Percentiles rank a stretch among this genome's conserved stretches.
Evolutionary conservation across 2,329 filamentous ascomycete species (phyloP).

Genomic region (Sclerotinia borealis): DNA sequence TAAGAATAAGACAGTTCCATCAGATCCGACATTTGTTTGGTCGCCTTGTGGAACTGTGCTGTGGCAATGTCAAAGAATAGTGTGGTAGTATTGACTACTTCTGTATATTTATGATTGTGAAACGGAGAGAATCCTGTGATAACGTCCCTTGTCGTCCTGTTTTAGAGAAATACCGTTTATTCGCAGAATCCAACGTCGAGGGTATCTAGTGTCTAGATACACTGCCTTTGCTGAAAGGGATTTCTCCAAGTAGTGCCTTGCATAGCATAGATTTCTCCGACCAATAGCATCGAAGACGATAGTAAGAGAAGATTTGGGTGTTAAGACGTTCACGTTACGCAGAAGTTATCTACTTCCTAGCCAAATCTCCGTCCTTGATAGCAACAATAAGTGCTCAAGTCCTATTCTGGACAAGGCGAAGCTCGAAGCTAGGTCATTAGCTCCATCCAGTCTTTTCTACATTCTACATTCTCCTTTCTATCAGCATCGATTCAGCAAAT

Average conservation of each 20-base stretch:
- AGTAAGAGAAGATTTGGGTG: conserved; percentile 23
- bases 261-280: conserved; percentile 34
- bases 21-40: conserved; percentile 22
- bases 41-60: conserved; percentile 19
- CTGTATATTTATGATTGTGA: conserved; percentile 26
- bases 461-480: conserved; percentile 3
- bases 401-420: background rate
- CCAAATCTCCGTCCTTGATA: conserved; percentile 25
- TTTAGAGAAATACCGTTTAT: conserved; percentile 40
- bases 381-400: conserved; percentile 7
- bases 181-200: conserved; percentile 37
- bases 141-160: conserved; percentile 35
- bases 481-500: too few relatives aligned
- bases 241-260: conserved; percentile 33
- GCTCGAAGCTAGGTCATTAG: too few relatives aligned
- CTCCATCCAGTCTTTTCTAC: conserved; percentile 3
- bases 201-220: conserved; percentile 18
- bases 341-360: conserved; percentile 26
- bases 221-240: conserved; percentile 28
- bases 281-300: conserved; percentile 29
- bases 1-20: conserved; percentile 15
- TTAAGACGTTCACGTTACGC: conserved; percentile 14
- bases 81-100: conserved; percentile 23
- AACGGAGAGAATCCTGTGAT: conserved; percentile 32
- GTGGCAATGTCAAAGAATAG: conserved; percentile 22